Base-by-base conservation (phyloP, 352 stramenopile species). In the Phytophthora pluvialis region DNA sequence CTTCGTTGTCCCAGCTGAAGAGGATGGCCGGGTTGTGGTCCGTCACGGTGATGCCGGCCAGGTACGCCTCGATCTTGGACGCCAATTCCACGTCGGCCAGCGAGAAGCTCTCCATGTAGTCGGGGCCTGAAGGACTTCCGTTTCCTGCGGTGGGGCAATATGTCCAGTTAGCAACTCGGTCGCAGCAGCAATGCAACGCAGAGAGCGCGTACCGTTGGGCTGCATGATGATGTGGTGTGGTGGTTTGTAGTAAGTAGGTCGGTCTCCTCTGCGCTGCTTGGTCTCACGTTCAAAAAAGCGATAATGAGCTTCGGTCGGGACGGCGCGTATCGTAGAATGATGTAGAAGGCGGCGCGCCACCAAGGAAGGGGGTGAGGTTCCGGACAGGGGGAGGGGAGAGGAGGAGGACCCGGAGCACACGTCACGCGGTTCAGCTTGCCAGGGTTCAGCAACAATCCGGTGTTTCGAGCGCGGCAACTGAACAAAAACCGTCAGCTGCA, bases 401-500 rank as follows among this genome's bases (percentile, higher is more conserved):
- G 32, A 60, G 45, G 54, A 50, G 15, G 31, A 60, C 48, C 21
- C 26, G 39, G 45, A 60, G 46, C 46, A 67, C 44, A 63, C 61
- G 60, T 74, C 66, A 71, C 40, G 49, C 63, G 53, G 65, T 75
- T 67, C 64, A 73, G 59, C 50, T 51, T 63, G 50, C 46, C 39
- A 64, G 64, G 60, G 59, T 80, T 80, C 72, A 80, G 72, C 60
- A 77, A 62, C 59, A 70, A 71, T 77, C 64, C 64, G 67, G 63
- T 76, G 67, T 60, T 67, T 71, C 43, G 62, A 69, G 56, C 35
- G 43, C 53, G 43, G 56, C 58, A 70, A 64, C 36, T 62, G 69
- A 60, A 72, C 60, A 72, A 72, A 77, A 64, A 72, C 60, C 32
- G 36, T 57, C 5, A 16, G 46, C 10, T 39, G 18, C 32, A 35